These are phyloP conservation scores for Tripidium arundinaceum DNA, from an alignment of 202 grass and related monocot species.

Conservation along the genomic window DNA sequence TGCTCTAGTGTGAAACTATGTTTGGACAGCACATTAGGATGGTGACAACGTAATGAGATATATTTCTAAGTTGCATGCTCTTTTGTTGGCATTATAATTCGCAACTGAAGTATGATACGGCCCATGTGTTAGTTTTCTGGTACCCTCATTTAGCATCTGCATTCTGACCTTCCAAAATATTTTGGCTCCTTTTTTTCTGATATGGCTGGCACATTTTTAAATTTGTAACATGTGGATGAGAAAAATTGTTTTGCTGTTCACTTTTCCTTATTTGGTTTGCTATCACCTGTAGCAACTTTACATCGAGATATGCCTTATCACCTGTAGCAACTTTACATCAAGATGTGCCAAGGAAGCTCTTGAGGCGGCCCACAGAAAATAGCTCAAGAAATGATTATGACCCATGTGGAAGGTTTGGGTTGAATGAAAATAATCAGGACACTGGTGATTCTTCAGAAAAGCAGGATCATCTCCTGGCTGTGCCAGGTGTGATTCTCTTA, in stretches of 20 bases:
- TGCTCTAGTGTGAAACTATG: neutral
- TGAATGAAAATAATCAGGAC: slow-evolving; percentile 38
- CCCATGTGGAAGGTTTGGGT: slow-evolving; percentile 28
- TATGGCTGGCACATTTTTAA: neutral
- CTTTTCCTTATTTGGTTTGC: slow-evolving; percentile 6
- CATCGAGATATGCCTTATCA: slow-evolving; percentile 34
- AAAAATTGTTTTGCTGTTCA: neutral
- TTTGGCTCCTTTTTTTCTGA: neutral
- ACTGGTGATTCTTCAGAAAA: slow-evolving; percentile 50
- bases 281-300: slow-evolving; percentile 31
- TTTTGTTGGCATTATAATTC: neutral
- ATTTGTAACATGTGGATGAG: neutral
- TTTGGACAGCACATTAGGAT: slow-evolving; percentile 19
- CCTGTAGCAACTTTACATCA: slow-evolving; percentile 35
- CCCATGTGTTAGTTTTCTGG: neutral
- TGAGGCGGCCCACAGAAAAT: slow-evolving; percentile 42
- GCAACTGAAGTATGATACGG: neutral
- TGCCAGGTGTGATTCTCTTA: slow-evolving; percentile 86
- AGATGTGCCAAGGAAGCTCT: slow-evolving; percentile 64
- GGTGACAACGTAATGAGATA: neutral
- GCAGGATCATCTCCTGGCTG: slow-evolving; percentile 48
- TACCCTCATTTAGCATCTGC: neutral
- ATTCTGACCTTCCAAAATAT: neutral
- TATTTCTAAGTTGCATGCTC: neutral
- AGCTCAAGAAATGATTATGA: slow-evolving; percentile 40